Evolutionary conservation across 2,329 filamentous ascomycete genomes (phyloP).

Genomic region (Fusarium cicatricum): DNA sequence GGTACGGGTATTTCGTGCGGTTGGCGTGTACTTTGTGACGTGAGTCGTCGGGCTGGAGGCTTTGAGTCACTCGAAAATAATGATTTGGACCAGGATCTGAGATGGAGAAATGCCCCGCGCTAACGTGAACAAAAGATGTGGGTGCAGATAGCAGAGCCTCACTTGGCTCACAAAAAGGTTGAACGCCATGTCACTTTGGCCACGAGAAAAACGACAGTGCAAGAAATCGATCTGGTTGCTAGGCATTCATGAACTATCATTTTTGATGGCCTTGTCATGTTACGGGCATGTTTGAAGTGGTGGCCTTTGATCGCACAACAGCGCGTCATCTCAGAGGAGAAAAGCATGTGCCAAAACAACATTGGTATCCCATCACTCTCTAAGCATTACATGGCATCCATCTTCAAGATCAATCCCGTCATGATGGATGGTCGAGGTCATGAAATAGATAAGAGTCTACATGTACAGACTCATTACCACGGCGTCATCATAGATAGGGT

Average conservation of each 20-base stretch:
- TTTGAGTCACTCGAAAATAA: constrained; percentile 49
- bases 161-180: background rate
- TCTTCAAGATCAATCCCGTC: no score
- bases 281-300: no score
- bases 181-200: background rate
- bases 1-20: background rate
- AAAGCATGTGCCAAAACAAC: background rate
- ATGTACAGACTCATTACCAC: no score
- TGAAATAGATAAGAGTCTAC: no score
- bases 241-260: no score
- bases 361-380: background rate
- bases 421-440: no score
- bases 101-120: constrained; percentile 47
- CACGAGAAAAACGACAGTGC: background rate
- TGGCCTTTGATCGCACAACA: background rate
- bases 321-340: background rate
- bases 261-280: no score
- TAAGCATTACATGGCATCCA: no score
- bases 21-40: constrained; percentile 14
- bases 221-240: no score
- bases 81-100: constrained; percentile 34
- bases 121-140: constrained; percentile 29
- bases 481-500: no score
- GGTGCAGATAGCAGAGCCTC: constrained; percentile 29
- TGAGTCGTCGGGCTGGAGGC: constrained; percentile 21